Evolutionary conservation across 2,329 filamentous ascomycete species (phyloP).

Genomic region (Cercospora canescens): DNA sequence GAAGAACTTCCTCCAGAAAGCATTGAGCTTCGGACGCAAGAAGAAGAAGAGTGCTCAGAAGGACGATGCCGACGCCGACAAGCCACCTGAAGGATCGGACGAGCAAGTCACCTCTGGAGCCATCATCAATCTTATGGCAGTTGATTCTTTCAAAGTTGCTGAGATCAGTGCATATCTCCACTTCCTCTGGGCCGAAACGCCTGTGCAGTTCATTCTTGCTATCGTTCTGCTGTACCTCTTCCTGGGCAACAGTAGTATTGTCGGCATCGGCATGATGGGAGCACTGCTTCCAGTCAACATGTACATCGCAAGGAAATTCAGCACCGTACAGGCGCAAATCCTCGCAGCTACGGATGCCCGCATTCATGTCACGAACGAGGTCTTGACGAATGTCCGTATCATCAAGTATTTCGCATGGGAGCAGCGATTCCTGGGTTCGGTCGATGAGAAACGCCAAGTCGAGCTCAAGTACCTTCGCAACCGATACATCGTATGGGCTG

Average conservation of each 20-base stretch:
- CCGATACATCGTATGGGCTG: conserved; percentile 87
- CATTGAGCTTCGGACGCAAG: conserved; percentile 60
- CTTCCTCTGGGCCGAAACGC: conserved; percentile 89
- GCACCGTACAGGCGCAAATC: conserved; percentile 83
- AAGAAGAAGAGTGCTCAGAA: conserved; percentile 47
- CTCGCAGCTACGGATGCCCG: conserved; percentile 91
- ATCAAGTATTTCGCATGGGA: conserved; percentile 99
- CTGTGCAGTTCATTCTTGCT: conserved; percentile 81
- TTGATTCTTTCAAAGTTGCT: conserved; percentile 97
- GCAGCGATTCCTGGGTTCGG: conserved; percentile 78
- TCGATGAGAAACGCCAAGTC: conserved; percentile 80
- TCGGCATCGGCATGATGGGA: conserved; percentile 87
- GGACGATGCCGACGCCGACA: conserved; percentile 39
- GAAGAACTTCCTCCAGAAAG: conserved; percentile 46
- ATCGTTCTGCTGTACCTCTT: conserved; percentile 83
- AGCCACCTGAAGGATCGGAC: conserved; percentile 29
- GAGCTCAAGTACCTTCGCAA: conserved; percentile 78
- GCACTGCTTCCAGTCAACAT: conserved; percentile 89
- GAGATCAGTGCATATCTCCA: conserved; percentile 94
- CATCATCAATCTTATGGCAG: conserved; percentile 99
- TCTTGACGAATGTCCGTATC: conserved; percentile 94
- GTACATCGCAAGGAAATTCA: conserved; percentile 81
- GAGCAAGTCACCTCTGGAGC: conserved; percentile 86
- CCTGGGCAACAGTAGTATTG: conserved; percentile 89
- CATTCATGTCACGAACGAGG: conserved; percentile 95